Base-by-base conservation (phyloP, 495 filamentous ascomycete species). In the Xeromyces bisporus region DNA sequence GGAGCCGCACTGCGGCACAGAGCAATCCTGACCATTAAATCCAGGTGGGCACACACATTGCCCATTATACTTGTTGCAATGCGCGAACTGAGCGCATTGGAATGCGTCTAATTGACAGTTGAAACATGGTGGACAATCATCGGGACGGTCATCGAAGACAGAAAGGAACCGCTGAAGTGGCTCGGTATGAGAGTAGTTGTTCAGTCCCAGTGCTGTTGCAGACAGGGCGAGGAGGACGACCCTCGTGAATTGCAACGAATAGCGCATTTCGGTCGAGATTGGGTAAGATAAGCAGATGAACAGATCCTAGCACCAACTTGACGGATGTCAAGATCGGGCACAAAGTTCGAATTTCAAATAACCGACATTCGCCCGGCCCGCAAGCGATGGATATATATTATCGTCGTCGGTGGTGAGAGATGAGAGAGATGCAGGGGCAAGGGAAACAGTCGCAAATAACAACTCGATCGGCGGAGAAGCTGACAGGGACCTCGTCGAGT, bases 21-120 rank as follows among this genome's bases (percentile, higher is more conserved):
- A 67, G 43, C 89, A 97, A 54, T 94, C 83, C 43, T 92, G 80
- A 28, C 86, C 87, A 26, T 83, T 91, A 48, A 83, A 97, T 9
- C 89, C 89, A 1, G 80, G 66, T 1, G 86, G 85, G 55, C 89
- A 97, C 14, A 74, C 58, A 60, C 89, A 97, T 63, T 85, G 83
- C 14, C 89, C 89, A 42, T 76, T 86, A 49, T 73, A 83, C 39
- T 72, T 69, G 54, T 79, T 87, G 53, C 89, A 97, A 4, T 69
- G 54, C 7, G 82, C 74, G 51, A 75, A 96, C 55, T 97, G 91
- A 35, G 75, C 71, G 47, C 89, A 97, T 34, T 72, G 72, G 51
- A 93, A 92, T 35, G 76, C 77, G 15, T 89, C 84, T 12, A 96
- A 71, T 32, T 93, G 79, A 56, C 89, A 97, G 76, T 97, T 94